A percentile compares a stretch with the other conserved stretches of the same genome.
Conservation (phyloP, 192 early-diverging fungal genomes). For the Chytriomyces hyalinus region DNA sequence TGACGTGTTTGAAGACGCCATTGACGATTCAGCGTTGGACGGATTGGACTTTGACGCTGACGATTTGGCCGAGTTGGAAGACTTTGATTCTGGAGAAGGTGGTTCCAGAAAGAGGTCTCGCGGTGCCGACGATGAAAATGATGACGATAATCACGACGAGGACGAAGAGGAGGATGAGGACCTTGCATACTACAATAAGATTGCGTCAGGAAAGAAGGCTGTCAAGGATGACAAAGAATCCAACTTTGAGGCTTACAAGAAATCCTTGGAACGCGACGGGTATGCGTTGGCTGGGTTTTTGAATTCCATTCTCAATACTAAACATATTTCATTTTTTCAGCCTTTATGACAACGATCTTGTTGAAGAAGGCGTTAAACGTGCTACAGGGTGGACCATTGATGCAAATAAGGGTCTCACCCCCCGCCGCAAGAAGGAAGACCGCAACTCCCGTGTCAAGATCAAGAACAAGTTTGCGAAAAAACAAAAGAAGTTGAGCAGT, state of each 20-base stretch:
- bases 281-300: constrained; percentile 2
- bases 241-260: constrained; percentile 34
- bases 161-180: constrained; percentile 58
- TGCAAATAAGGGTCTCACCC: constrained; percentile 94
- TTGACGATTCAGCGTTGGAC: constrained; percentile 3
- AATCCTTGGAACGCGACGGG: constrained; percentile 35
- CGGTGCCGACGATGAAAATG: constrained; percentile 65
- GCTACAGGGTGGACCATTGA: constrained; percentile 85
- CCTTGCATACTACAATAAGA: constrained; percentile 44
- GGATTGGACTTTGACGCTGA: constrained; percentile 65
- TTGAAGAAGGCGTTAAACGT: constrained; percentile 65
- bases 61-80: constrained; percentile 66
- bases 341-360: constrained; percentile 40
- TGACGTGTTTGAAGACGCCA: neutral
- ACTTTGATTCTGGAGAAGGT: constrained; percentile 77
- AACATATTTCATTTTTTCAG: neutral
- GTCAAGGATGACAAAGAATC: constrained; percentile 49
- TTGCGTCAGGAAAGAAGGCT: constrained; percentile 45
- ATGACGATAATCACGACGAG: constrained; percentile 62
- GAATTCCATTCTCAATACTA: neutral
- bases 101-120: constrained; percentile 51
- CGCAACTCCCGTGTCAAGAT: constrained; percentile 96
- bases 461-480: constrained; percentile 84
- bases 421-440: constrained; percentile 87
- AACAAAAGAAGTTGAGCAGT: constrained; percentile 87